Base-by-base conservation (phyloP, 352 stramenopile species). In the Globisporangium emineosum region DNA sequence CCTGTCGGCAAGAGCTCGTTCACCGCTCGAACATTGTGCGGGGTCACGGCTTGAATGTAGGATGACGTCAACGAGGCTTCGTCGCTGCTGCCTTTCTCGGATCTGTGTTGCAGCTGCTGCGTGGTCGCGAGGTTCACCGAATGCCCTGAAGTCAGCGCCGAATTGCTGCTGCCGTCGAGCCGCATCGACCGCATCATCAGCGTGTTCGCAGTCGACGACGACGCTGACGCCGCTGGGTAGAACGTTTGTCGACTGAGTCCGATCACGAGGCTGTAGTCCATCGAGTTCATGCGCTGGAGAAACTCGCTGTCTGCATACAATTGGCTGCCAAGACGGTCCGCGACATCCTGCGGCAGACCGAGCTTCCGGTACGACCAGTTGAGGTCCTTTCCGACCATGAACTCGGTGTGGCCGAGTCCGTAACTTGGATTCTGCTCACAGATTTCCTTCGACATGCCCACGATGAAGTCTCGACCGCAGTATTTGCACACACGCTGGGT, bases 201-300 rank as follows among this genome's bases (percentile, higher is more conserved):
- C 8, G 59, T 62, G 40, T 37, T 71, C 15, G 66, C 68, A 29
- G 72, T 65, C 37, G 74, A 85, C 0, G 70, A 72, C 19, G 69
- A 62, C 1, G 70, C 62, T 33, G 73, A 85, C 0, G 70, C 70
- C 19, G 67, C 62, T 0, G 73, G 73, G 51, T 82, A 77, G 1
- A 73, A 68, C 35, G 76, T 80, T n/a, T 75, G 71, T 2, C 82
- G 78, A 67, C 79, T 91, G 54, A 98, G 74, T 19, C 94, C 96
- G 70, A 99, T 97, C 57, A 98, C 79, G 65, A 99, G 83, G 59
- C 89, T 98, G 73, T 99, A 99, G 72, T 99, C 96, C 89, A 99
- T 98, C 68, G 96, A 98, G 69, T 98, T 97, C 80, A 98, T 98
- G 40, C 85, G 82, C 50, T 91, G 79, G 52, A 99, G 71, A 60